Conservation (phyloP, 1,284 basidiomycete genomes). For the Volvariella volvacea region DNA sequence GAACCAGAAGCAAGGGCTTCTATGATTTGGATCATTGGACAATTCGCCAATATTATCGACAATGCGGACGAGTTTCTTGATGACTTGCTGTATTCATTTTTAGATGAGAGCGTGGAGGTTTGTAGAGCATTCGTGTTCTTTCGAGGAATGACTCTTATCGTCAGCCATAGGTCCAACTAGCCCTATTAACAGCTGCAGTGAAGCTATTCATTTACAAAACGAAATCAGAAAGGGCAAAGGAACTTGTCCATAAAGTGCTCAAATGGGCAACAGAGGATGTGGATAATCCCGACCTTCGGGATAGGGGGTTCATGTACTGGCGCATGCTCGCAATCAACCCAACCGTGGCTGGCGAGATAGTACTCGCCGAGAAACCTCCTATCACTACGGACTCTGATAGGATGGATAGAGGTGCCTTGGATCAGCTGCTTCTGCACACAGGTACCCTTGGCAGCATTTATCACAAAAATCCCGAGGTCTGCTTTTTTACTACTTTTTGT, state of each 20-base stretch:
- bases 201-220: constrained; percentile 96
- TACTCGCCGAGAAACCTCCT: constrained; percentile 90
- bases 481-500: constrained; percentile 12
- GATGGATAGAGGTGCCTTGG: constrained; percentile 93
- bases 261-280: constrained; percentile 98
- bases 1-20: constrained; percentile 96
- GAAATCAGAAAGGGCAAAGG: constrained; percentile 78
- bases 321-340: constrained; percentile 94
- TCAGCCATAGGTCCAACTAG: constrained; percentile 94
- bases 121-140: constrained; percentile 14
- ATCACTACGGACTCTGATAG: constrained; percentile 98
- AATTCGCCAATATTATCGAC: constrained; percentile 95
- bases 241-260: constrained; percentile 90
- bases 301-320: constrained; percentile 99
- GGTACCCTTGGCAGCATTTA: constrained; percentile 83
- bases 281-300: constrained; percentile 94
- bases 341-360: constrained; percentile 81
- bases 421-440: constrained; percentile 80
- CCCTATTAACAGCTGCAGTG: constrained; percentile 90
- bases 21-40: constrained; percentile 98
- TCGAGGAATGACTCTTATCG: background rate
- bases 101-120: constrained; percentile 91
- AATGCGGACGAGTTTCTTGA: constrained; percentile 95
- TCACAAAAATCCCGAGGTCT: constrained; percentile 83
- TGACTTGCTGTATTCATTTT: constrained; percentile 85